Evolutionary conservation across 805 yeast genomes (phyloP).

Genomic region (Priceomyces castillae): DNA sequence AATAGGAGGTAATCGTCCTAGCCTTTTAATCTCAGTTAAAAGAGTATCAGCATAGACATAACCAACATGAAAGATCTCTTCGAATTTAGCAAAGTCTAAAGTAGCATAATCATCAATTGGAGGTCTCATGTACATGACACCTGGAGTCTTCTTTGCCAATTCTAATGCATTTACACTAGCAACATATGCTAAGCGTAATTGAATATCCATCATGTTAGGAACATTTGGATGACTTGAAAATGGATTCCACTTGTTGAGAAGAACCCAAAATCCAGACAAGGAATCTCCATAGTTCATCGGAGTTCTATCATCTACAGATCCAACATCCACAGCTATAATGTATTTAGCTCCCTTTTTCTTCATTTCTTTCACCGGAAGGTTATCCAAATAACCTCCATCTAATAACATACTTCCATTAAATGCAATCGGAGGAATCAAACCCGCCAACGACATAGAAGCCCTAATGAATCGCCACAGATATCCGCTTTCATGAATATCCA

Average conservation of each 20-base stretch:
- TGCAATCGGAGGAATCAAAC: constrained; percentile 83
- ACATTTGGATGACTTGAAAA: constrained; percentile 83
- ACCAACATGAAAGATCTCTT: constrained; percentile 84
- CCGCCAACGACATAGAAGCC: constrained; percentile 96
- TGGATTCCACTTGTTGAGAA: constrained; percentile 84
- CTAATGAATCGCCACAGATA: constrained; percentile 94
- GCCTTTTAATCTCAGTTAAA: constrained; percentile 49
- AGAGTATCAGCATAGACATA: constrained; percentile 63
- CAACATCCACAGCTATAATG: constrained; percentile 93
- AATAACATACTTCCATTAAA: constrained; percentile 89
- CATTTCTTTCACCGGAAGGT: constrained; percentile 91
- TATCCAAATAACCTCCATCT: constrained; percentile 96
- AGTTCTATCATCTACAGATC: constrained; percentile 87
- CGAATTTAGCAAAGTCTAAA: constrained; percentile 86
- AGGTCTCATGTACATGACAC: constrained; percentile 85
- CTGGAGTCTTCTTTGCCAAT: constrained; percentile 77
- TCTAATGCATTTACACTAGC: constrained; percentile 93
- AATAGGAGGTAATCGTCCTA: constrained; percentile 58
- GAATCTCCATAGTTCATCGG: constrained; percentile 93
- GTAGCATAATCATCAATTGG: constrained; percentile 93
- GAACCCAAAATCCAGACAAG: constrained; percentile 87
- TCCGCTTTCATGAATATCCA: constrained; percentile 92
- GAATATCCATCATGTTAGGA: constrained; percentile 94
- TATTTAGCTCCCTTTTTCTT: constrained; percentile 80
- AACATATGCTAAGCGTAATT: constrained; percentile 88